phyloP scores from a whole-genome alignment of 148 eudicot genomes.

The Bassia scoparia region DNA sequence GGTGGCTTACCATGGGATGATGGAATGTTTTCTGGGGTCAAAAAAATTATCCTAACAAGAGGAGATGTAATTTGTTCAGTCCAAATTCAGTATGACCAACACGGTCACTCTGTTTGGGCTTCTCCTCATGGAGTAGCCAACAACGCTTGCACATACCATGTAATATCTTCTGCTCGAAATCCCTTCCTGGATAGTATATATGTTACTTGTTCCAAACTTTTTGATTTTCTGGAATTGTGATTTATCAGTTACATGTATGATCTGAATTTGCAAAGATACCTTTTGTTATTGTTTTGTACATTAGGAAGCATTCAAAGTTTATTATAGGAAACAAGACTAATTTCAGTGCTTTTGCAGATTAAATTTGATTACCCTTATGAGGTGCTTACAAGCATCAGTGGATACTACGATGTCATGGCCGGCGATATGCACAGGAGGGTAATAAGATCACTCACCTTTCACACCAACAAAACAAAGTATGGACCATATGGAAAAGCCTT shows the following conservation, averaged over 20 bases:
- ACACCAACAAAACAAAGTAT: conserved; percentile 34
- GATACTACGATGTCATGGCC: conserved; percentile 24
- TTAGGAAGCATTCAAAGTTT: too few relatives aligned
- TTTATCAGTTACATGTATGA: not conserved
- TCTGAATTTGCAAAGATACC: not conserved
- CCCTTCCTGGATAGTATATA: too few relatives aligned
- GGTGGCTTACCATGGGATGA: conserved; percentile 83
- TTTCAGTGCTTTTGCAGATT: conserved; percentile 23
- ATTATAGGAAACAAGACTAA: too few relatives aligned
- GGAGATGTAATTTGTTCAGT: conserved; percentile 56
- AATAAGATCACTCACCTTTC: conserved; percentile 34
- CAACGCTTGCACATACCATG: conserved; percentile 33
- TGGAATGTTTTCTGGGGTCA: conserved; percentile 56
- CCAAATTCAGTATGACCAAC: conserved; percentile 63
- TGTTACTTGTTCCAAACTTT: too few relatives aligned
- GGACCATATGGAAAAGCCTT: conserved; percentile 40
- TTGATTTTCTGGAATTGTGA: too few relatives aligned
- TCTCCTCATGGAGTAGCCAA: conserved; percentile 44
- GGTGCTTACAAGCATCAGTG: conserved; percentile 30
- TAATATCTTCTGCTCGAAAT: conserved; percentile 1
- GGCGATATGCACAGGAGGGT: conserved; percentile 32
- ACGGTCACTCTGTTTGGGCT: conserved; percentile 67
- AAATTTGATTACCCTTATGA: conserved; percentile 34
- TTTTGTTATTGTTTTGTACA: too few relatives aligned
- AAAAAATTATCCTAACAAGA: conserved; percentile 48